Percentiles rank a stretch among this genome's conserved stretches.
These are phyloP conservation scores for Penicillium simplicissimum DNA, from an alignment of 495 filamentous ascomycete species.

Conservation along the genomic window DNA sequence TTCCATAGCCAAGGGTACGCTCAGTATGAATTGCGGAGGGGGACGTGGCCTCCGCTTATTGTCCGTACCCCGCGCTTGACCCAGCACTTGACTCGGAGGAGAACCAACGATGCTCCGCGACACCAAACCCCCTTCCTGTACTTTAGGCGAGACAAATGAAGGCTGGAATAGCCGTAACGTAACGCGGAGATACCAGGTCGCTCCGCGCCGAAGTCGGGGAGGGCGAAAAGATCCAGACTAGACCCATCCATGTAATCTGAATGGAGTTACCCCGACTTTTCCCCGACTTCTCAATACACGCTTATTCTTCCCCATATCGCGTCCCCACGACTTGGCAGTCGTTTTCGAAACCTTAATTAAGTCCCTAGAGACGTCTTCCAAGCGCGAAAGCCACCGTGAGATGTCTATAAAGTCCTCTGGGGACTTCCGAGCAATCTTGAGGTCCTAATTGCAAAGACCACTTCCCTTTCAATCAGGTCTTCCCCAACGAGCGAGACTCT, in stretches of 20 bases:
- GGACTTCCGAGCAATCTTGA: not conserved
- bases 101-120: too few species aligned
- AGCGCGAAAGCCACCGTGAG: not conserved
- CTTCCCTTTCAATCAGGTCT: not conserved
- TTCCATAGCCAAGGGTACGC: too few species aligned
- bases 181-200: not conserved
- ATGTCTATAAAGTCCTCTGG: not conserved
- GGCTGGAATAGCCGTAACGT: not conserved
- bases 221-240: not conserved
- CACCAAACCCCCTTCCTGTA: too few species aligned
- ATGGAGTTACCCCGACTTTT: too few species aligned
- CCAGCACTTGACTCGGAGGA: too few species aligned
- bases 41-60: too few species aligned
- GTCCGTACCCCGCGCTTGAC: too few species aligned
- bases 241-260: not conserved
- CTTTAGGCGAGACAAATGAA: too few species aligned
- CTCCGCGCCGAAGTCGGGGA: not conserved
- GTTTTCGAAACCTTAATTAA: not conserved
- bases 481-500: not conserved
- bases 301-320: not conserved
- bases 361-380: not conserved
- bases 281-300: not conserved
- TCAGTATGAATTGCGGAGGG: too few species aligned
- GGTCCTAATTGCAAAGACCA: not conserved
- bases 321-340: not conserved